Evolutionary conservation across 352 stramenopile genomes (phyloP).

Genomic region (Phytophthora brassicae): DNA sequence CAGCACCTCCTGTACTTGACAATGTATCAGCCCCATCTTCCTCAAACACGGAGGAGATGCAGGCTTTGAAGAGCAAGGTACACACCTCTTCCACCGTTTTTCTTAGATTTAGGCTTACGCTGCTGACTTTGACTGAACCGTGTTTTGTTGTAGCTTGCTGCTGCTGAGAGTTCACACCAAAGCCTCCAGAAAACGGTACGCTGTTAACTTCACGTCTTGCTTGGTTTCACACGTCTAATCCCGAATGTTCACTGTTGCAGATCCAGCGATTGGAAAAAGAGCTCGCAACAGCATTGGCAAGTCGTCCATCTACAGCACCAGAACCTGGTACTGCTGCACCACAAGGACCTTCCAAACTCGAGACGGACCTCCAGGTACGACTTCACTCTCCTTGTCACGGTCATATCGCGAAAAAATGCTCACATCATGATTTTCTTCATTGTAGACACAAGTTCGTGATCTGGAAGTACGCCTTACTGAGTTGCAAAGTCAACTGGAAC

Average conservation of each 20-base stretch:
- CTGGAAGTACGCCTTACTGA: slow-evolving; percentile 39
- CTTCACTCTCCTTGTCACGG: neutral
- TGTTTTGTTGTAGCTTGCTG: slow-evolving; percentile 35
- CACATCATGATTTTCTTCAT: neutral
- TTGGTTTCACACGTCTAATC: neutral
- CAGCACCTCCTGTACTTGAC: slow-evolving; percentile 6
- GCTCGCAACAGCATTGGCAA: slow-evolving; percentile 34
- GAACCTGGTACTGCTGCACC: slow-evolving; percentile 32
- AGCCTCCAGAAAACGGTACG: slow-evolving; percentile 56
- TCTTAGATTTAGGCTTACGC: neutral
- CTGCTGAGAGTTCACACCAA: slow-evolving; percentile 34
- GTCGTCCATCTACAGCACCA: slow-evolving; percentile 28
- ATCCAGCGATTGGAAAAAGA: slow-evolving; percentile 66
- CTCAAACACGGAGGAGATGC: slow-evolving; percentile 43
- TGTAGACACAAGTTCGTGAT: slow-evolving; percentile 44
- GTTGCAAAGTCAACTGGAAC: slow-evolving; percentile 47
- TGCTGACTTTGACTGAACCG: neutral
- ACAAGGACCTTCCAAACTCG: slow-evolving; percentile 32
- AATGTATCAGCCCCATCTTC: slow-evolving; percentile 2
- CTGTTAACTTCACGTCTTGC: neutral
- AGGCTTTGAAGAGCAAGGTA: slow-evolving; percentile 63
- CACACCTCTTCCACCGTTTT: neutral
- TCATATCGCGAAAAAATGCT: neutral
- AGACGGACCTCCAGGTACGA: slow-evolving; percentile 44
- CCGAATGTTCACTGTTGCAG: slow-evolving; percentile 24